Conservation (phyloP, 495 filamentous ascomycete species). For the Penicillium simplicissimum region DNA sequence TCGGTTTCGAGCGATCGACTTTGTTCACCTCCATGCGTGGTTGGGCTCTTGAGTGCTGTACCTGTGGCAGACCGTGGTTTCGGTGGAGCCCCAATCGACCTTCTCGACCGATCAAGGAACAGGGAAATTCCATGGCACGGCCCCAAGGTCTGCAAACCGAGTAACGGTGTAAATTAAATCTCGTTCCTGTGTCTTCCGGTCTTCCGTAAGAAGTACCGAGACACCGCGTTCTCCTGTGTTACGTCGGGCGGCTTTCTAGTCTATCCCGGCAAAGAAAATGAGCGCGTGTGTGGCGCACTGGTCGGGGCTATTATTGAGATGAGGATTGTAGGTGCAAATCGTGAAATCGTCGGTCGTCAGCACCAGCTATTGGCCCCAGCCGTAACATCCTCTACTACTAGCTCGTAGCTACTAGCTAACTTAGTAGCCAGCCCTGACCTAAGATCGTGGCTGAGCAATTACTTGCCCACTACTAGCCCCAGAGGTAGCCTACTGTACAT, state of each 20-base stretch:
- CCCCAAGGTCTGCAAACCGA: neutral
- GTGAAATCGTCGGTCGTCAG: constrained; percentile 12
- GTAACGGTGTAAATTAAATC: neutral
- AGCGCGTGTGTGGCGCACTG: neutral
- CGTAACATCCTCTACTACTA: constrained; percentile 8
- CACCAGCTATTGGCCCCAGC: neutral
- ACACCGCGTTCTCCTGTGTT: neutral
- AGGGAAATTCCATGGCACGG: constrained; percentile 1
- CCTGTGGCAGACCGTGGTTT: constrained; percentile 7
- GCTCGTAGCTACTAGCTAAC: too few relatives aligned
- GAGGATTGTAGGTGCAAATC: constrained; percentile 10
- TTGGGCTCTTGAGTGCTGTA: constrained; percentile 3
- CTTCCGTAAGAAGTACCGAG: neutral
- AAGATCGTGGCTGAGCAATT: constrained; percentile 17
- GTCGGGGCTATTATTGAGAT: neutral
- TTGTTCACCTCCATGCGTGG: neutral
- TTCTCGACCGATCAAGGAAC: neutral
- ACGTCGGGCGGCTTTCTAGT: neutral
- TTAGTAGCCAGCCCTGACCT: too few relatives aligned
- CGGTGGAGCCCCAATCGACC: constrained; percentile 3
- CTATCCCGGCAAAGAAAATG: neutral
- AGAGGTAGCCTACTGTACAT: neutral
- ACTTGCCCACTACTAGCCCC: neutral
- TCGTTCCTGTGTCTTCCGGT: neutral
- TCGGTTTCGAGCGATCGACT: neutral